A percentile compares a stretch with the other conserved stretches of the same genome.
Conservation (phyloP, 768 basidiomycete genomes). For the Suillus paluster region DNA sequence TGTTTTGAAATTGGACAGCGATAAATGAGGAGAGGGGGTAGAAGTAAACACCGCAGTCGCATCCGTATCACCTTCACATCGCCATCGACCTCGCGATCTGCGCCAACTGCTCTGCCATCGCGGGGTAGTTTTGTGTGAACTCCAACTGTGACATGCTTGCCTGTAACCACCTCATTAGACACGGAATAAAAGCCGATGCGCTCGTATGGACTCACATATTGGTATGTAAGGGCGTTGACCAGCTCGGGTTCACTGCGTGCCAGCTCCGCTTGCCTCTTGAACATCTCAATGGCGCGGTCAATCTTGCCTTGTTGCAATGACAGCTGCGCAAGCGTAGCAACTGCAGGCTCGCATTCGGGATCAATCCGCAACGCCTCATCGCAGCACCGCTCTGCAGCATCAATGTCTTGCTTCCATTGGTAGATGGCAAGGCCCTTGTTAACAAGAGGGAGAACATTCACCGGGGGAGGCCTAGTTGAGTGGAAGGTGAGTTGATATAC, state of each 20-base stretch:
- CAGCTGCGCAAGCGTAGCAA: slow-evolving; percentile 94
- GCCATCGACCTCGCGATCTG: slow-evolving; percentile 48
- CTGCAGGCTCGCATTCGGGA: slow-evolving; percentile 93
- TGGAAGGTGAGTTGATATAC: background rate
- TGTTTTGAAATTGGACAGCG: background rate
- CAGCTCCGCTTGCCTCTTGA: slow-evolving; percentile 80
- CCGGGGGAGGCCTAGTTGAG: slow-evolving; percentile 44
- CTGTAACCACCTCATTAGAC: slow-evolving; percentile 39
- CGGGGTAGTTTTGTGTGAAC: slow-evolving; percentile 84
- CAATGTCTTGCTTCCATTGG: slow-evolving; percentile 94
- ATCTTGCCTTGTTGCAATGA: slow-evolving; percentile 90
- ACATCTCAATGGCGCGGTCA: slow-evolving; percentile 84
- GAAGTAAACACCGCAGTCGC: background rate
- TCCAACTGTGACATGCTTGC: slow-evolving; percentile 83
- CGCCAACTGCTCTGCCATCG: slow-evolving; percentile 73
- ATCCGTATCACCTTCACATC: slow-evolving; percentile 22
- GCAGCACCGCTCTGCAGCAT: slow-evolving; percentile 82
- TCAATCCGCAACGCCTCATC: slow-evolving; percentile 88
- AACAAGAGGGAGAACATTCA: slow-evolving; percentile 90
- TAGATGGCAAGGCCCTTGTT: slow-evolving; percentile 97
- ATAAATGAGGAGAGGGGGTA: background rate
- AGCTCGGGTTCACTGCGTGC: slow-evolving; percentile 93
- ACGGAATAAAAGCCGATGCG: background rate
- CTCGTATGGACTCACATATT: slow-evolving; percentile 59
- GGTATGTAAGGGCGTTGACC: slow-evolving; percentile 73